Evolutionary conservation across 495 filamentous ascomycete genomes (phyloP).

Genomic region (Talaromyces borbonicus): DNA sequence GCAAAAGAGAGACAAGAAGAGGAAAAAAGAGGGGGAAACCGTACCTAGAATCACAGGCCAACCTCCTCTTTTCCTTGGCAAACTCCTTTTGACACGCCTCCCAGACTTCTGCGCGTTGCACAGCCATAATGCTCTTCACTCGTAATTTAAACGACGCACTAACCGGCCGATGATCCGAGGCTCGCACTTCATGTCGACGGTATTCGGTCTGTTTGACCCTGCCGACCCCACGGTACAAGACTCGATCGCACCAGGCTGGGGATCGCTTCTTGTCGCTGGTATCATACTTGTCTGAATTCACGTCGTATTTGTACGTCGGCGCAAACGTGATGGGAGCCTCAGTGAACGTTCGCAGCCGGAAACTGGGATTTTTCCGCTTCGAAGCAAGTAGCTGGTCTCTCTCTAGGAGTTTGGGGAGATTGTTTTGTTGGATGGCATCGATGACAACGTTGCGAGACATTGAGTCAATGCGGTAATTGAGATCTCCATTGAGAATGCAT

Average conservation of each 20-base stretch:
- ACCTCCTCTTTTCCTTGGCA: conserved; percentile 52
- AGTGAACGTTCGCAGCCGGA: conserved; percentile 74
- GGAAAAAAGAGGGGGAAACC: conserved; percentile 10
- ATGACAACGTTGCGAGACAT: conserved; percentile 89
- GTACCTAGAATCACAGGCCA: conserved; percentile 55
- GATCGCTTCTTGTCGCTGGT: conserved; percentile 87
- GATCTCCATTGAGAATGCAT: conserved; percentile 88
- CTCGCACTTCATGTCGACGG: conserved; percentile 73
- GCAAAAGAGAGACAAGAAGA: too few relatives aligned
- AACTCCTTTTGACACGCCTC: conserved; percentile 62
- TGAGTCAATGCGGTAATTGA: conserved; percentile 98
- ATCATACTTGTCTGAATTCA: conserved; percentile 89
- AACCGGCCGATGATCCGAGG: conserved; percentile 90
- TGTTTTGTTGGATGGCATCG: conserved; percentile 64
- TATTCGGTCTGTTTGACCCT: conserved; percentile 84
- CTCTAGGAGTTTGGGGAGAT: conserved; percentile 83
- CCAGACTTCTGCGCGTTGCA: conserved; percentile 55
- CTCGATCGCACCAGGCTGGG: conserved; percentile 95
- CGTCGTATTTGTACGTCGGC: conserved; percentile 97
- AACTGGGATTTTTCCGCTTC: conserved; percentile 75
- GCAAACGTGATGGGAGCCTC: conserved; percentile 83
- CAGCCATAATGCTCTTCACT: conserved; percentile 65
- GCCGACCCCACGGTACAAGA: conserved; percentile 76
- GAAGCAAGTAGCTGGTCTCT: conserved; percentile 88
- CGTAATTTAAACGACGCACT: conserved; percentile 71